Evolutionary conservation across 345 rosid species (phyloP), one percentile per base, ranked within the genome.

Genomic region (Mangifera indica): DNA sequence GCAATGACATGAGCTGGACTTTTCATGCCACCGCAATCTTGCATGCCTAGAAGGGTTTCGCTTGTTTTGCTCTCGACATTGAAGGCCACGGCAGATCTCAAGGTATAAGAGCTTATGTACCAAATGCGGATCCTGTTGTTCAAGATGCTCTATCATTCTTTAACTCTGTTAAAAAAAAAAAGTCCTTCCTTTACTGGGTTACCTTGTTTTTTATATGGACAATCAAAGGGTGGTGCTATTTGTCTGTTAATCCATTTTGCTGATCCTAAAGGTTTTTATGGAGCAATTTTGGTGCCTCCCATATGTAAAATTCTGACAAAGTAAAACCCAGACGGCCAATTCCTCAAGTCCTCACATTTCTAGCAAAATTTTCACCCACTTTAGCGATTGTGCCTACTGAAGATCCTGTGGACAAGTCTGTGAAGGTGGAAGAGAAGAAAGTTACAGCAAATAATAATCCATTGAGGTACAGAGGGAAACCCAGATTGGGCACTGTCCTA

Each of bases 141-240:
- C 69, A 84, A 21, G 97, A 89, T 63, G 74, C 86, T 75, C 24
- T 83, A 65, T 78, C 84, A 4, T 94, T 72, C 88, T 84, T 92
- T 71, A 63, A 79, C 54, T 75, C 72, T 51, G 53, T 89, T 72
- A 90, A 82, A 77, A 77, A 77, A 55, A 79, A 84, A n/a, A n/a
- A n/a, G n/a, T 26, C 84, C 91, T 0, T 12, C 60, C 0, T 81
- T 79, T n/a, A 17, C 52, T 11, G 79, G 78, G 58, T 71, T 88
- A 42, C 95, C 93, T 17, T 79, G 84, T 29, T 91, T 94, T 69
- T 80, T 90, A 9, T 87, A 79, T 20, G 94, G 96, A 2, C 97
- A 94, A 74, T 93, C 97, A 7, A 86, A 88, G 96, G 96, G 97
- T 18, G 97, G 89, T 4, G 98, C 95, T 2, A 82, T 87, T 71